These are phyloP conservation scores for Boletus smithii DNA, from an alignment of 1,284 basidiomycete genomes.

Conservation along the genomic window DNA sequence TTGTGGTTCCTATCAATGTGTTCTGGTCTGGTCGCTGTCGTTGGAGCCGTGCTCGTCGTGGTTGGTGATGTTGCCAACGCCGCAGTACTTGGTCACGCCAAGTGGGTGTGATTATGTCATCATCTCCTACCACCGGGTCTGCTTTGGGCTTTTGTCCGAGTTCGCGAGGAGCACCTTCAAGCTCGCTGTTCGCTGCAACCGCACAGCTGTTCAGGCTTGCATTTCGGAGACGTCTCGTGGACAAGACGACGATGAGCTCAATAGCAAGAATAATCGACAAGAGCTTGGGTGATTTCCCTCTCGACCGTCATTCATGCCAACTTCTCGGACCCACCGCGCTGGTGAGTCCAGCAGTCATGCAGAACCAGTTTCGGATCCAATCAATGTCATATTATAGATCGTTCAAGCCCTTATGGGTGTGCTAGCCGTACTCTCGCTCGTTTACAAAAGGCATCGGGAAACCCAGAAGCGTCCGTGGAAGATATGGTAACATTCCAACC, in stretches of 20 bases:
- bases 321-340: slow-evolving; percentile 66
- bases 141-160: not conserved
- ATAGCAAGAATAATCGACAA: slow-evolving; percentile 9
- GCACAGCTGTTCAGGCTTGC: too few relatives aligned
- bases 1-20: too few relatives aligned
- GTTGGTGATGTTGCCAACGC: too few relatives aligned
- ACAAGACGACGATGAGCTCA: slow-evolving; percentile 12
- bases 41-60: too few relatives aligned
- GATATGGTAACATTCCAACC: slow-evolving; percentile 67
- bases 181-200: not conserved
- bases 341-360: slow-evolving; percentile 38
- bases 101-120: slow-evolving; percentile 30
- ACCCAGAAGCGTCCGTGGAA: slow-evolving; percentile 83
- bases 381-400: slow-evolving; percentile 41
- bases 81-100: too few relatives aligned
- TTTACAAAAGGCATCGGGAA: slow-evolving; percentile 89
- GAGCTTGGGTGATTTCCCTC: slow-evolving; percentile 37
- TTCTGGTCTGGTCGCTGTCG: too few relatives aligned
- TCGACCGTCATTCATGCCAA: slow-evolving; percentile 60
- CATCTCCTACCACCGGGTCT: not conserved
- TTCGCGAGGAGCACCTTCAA: not conserved
- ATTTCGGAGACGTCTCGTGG: too few relatives aligned
- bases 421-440: slow-evolving; percentile 79
- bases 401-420: slow-evolving; percentile 86
- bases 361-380: slow-evolving; percentile 6